Evolutionary conservation across 768 basidiomycete species (phyloP).

Genomic region (Rhodosporidiobolus sp.): DNA sequence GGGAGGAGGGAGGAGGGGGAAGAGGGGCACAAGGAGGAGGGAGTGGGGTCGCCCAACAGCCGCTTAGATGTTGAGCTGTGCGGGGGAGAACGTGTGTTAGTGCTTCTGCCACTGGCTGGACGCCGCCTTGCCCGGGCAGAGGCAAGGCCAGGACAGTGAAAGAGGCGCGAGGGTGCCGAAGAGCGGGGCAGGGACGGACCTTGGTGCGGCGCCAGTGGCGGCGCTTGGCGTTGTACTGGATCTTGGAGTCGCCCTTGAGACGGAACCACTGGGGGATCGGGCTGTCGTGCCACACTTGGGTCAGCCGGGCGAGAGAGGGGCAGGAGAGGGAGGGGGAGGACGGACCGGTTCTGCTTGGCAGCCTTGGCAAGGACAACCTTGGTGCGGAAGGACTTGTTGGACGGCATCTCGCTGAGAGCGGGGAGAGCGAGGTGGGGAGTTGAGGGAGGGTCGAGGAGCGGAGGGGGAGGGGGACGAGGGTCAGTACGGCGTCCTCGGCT

Average conservation of each 20-base stretch:
- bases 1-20: too few relatives aligned
- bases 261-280: constrained; percentile 99
- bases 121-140: too few relatives aligned
- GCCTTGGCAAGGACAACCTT: constrained; percentile 98
- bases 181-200: constrained; percentile 73
- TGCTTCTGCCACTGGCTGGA: too few relatives aligned
- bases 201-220: constrained; percentile 99
- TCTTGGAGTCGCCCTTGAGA: constrained; percentile 87
- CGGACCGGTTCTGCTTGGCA: constrained; percentile 87
- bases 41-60: not conserved
- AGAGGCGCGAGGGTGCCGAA: not conserved
- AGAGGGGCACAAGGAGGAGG: too few relatives aligned
- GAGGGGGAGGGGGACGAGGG: not conserved
- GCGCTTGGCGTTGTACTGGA: constrained; percentile 68
- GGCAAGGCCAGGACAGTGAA: too few relatives aligned
- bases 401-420: constrained; percentile 59
- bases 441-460: not conserved
- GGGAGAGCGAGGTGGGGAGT: not conserved
- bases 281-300: constrained; percentile 50
- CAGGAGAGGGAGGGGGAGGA: constrained; percentile 10
- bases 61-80: constrained; percentile 13
- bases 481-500: not conserved
- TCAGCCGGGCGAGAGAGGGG: not conserved
- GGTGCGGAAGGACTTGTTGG: constrained; percentile 96
- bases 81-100: not conserved